phyloP scores from a whole-genome alignment of 1,284 basidiomycete species.

The Cryptococcus sp. region DNA sequence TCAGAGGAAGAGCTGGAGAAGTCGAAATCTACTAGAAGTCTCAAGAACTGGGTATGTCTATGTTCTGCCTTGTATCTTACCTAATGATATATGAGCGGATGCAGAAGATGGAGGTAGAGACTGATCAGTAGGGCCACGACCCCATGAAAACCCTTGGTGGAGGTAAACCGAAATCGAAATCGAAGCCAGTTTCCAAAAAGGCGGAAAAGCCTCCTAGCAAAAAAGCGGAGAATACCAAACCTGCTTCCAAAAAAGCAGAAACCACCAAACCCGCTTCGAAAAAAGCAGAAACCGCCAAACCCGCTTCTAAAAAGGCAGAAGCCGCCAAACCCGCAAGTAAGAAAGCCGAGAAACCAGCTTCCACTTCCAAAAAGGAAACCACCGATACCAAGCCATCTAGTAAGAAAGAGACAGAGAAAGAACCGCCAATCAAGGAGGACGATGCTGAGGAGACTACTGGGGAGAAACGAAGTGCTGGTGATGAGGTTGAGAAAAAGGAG shows the following conservation, averaged over 20 bases:
- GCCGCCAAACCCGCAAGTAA: conserved; percentile 11
- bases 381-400: conserved; percentile 7
- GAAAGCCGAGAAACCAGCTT: conserved; percentile 12
- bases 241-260: conserved; percentile 3
- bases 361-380: conserved; percentile 8
- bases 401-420: conserved; percentile 7
- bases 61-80: not conserved
- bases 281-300: conserved; percentile 5
- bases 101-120: not conserved
- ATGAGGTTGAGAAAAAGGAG: conserved; percentile 11
- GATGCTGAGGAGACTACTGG: conserved; percentile 14
- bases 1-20: conserved; percentile 41
- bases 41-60: conserved; percentile 43
- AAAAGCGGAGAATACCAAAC: conserved; percentile 5
- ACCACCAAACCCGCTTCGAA: not conserved
- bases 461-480: conserved; percentile 11
- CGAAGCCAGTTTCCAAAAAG: not conserved
- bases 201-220: not conserved
- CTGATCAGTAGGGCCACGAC: conserved; percentile 33
- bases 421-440: conserved; percentile 4
- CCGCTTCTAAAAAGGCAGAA: not conserved
- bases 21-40: conserved; percentile 41
- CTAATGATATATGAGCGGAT: not conserved
- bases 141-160: conserved; percentile 30
- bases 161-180: conserved; percentile 11